Conservation (phyloP, 2,329 filamentous ascomycete species). For the Lojkania enalia region DNA sequence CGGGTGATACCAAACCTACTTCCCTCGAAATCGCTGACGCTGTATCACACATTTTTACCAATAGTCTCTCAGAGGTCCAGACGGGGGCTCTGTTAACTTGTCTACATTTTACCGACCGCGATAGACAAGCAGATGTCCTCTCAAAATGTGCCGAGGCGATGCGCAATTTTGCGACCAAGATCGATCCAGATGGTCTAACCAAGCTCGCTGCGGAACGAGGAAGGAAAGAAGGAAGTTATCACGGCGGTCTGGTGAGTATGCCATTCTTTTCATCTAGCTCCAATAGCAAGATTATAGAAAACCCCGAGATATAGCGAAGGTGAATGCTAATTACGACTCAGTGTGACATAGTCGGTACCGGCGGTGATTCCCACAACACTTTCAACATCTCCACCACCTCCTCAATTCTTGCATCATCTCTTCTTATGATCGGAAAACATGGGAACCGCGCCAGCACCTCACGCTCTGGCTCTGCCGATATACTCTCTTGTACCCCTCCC, state of each 20-base stretch:
- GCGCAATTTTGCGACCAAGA: slow-evolving; percentile 74
- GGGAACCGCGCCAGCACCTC: slow-evolving; percentile 95
- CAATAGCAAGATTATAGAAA: not conserved
- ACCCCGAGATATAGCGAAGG: slow-evolving; percentile 8
- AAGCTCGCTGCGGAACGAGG: slow-evolving; percentile 63
- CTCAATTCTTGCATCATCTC: slow-evolving; percentile 84
- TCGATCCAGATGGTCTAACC: slow-evolving; percentile 67
- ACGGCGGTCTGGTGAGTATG: slow-evolving; percentile 75
- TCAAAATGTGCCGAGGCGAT: slow-evolving; percentile 82
- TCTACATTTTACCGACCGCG: slow-evolving; percentile 86
- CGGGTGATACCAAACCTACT: slow-evolving; percentile 53
- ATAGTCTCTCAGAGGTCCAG: slow-evolving; percentile 85
- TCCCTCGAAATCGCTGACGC: slow-evolving; percentile 86
- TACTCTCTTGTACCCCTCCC: slow-evolving; percentile 76
- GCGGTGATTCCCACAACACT: slow-evolving; percentile 93
- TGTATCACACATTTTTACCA: slow-evolving; percentile 87
- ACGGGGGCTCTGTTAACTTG: slow-evolving; percentile 85
- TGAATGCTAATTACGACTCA: no score
- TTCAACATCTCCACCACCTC: slow-evolving; percentile 98
- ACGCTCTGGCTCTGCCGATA: slow-evolving; percentile 91
- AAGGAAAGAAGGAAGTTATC: slow-evolving; percentile 72
- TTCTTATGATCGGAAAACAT: slow-evolving; percentile 89
- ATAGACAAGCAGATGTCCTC: slow-evolving; percentile 82
- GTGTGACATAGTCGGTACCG: slow-evolving; percentile 96
- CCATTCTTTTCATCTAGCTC: slow-evolving; percentile 14